A percentile compares a stretch with the other conserved stretches of the same genome.
phyloP scores from a whole-genome alignment of 768 basidiomycete genomes.

The Xanthoconium stramineum region DNA sequence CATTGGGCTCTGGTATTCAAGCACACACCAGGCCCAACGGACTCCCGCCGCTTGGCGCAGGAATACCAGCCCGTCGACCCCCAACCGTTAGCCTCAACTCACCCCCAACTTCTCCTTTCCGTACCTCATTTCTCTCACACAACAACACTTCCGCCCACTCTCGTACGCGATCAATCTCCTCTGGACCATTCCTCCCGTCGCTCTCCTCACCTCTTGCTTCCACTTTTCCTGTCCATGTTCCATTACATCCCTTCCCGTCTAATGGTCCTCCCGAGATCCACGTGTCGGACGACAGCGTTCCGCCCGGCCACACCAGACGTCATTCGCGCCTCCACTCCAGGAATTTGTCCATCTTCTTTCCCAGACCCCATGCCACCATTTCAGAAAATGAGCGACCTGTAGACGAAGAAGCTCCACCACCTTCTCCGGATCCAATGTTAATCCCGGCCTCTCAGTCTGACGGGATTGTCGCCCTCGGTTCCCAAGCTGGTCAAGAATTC shows the following conservation, averaged over 20 bases:
- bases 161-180: conserved; percentile 34
- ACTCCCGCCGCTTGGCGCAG: conserved; percentile 26
- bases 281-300: conserved; percentile 13
- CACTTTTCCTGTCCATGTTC: conserved; percentile 27
- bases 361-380: conserved; percentile 61
- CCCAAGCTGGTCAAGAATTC: conserved; percentile 40
- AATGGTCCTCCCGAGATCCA: conserved; percentile 17
- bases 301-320: conserved; percentile 33
- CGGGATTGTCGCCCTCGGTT: conserved; percentile 14
- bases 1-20: conserved; percentile 22
- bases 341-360: conserved; percentile 91
- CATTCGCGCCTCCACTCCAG: conserved; percentile 84
- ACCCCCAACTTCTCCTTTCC: conserved; percentile 33
- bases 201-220: conserved; percentile 28
- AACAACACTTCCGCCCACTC: conserved; percentile 16
- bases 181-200: conserved; percentile 26
- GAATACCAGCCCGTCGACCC: conserved; percentile 25
- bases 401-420: conserved; percentile 48
- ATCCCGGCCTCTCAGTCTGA: conserved; percentile 42
- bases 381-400: conserved; percentile 58
- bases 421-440: conserved; percentile 40
- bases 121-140: conserved; percentile 20
- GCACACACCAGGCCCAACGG: conserved; percentile 15
- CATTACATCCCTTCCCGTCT: conserved; percentile 25
- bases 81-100: conserved; percentile 22